Conservation (phyloP, 495 filamentous ascomycete species). For the Acidiella bohemica region DNA sequence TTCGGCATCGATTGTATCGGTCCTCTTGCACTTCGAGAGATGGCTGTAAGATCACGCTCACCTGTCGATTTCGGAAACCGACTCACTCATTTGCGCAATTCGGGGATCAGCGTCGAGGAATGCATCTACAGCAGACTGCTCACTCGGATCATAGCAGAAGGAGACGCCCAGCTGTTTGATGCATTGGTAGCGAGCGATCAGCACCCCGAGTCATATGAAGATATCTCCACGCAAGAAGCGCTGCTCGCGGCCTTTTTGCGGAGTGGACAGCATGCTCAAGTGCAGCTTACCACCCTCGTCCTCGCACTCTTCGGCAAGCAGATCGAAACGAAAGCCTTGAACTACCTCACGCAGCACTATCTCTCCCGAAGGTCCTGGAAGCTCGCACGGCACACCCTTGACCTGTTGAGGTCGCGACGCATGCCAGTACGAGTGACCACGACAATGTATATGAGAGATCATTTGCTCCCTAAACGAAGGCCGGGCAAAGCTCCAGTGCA, state of each 20-base stretch:
- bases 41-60: constrained; percentile 47
- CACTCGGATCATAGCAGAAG: constrained; percentile 41
- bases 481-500: constrained; percentile 1
- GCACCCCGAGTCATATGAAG: constrained; percentile 61
- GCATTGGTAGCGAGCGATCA: constrained; percentile 54
- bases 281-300: constrained; percentile 41
- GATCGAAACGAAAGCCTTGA: constrained; percentile 24
- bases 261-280: constrained; percentile 37
- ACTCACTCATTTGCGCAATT: constrained; percentile 41
- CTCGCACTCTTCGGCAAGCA: constrained; percentile 26
- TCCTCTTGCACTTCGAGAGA: constrained; percentile 55
- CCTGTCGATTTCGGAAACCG: constrained; percentile 39
- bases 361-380: constrained; percentile 17
- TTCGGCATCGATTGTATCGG: constrained; percentile 55
- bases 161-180: constrained; percentile 42
- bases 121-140: constrained; percentile 44
- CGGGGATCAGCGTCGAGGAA: constrained; percentile 44
- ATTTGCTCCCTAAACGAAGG: constrained; percentile 9
- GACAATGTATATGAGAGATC: constrained; percentile 1
- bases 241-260: constrained; percentile 40
- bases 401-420: constrained; percentile 4
- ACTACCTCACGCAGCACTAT: constrained; percentile 31
- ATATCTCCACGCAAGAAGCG: constrained; percentile 43
- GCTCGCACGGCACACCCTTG: not conserved
- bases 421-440: constrained; percentile 2